Percentiles rank a stretch among this genome's conserved stretches.
phyloP scores from a whole-genome alignment of 768 basidiomycete genomes.

The Lentinula raphanica region DNA sequence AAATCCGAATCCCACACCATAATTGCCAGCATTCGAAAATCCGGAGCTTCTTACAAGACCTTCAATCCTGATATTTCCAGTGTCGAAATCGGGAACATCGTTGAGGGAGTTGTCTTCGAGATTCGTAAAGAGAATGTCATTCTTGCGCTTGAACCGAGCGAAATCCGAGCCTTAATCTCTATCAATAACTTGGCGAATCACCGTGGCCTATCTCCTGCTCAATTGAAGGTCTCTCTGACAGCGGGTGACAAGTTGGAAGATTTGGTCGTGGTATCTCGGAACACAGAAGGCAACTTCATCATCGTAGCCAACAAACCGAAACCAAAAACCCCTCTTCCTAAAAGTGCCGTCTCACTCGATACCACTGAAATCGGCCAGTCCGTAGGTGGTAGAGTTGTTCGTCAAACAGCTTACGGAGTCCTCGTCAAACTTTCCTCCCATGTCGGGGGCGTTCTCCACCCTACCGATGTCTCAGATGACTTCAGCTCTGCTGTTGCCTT shows the following conservation, averaged over 20 bases:
- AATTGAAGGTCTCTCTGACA: conserved; percentile 58
- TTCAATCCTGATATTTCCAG: conserved; percentile 58
- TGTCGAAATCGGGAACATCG: conserved; percentile 71
- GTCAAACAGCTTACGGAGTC: conserved; percentile 66
- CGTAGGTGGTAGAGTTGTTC: conserved; percentile 75
- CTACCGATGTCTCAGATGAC: conserved; percentile 79
- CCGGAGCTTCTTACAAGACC: conserved; percentile 44
- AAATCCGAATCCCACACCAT: conserved; percentile 59
- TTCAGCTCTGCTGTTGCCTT: conserved; percentile 55
- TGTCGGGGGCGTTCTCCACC: conserved; percentile 73
- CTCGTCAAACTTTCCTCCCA: conserved; percentile 69
- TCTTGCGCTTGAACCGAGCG: conserved; percentile 63
- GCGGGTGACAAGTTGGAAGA: conserved; percentile 68
- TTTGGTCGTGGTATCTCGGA: conserved; percentile 85
- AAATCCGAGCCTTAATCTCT: conserved; percentile 78
- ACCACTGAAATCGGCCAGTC: conserved; percentile 66
- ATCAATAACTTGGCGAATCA: conserved; percentile 84
- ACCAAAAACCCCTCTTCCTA: conserved; percentile 43
- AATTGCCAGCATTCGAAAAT: conserved; percentile 84
- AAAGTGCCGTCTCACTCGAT: conserved; percentile 56
- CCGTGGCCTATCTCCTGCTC: conserved; percentile 57
- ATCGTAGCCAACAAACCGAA: conserved; percentile 76
- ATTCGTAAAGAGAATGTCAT: conserved; percentile 84
- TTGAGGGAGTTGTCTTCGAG: conserved; percentile 66
- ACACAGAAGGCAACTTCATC: conserved; percentile 79